Base-by-base conservation (phyloP, 1,139 yeast species). In the Scheffersomyces titani region DNA sequence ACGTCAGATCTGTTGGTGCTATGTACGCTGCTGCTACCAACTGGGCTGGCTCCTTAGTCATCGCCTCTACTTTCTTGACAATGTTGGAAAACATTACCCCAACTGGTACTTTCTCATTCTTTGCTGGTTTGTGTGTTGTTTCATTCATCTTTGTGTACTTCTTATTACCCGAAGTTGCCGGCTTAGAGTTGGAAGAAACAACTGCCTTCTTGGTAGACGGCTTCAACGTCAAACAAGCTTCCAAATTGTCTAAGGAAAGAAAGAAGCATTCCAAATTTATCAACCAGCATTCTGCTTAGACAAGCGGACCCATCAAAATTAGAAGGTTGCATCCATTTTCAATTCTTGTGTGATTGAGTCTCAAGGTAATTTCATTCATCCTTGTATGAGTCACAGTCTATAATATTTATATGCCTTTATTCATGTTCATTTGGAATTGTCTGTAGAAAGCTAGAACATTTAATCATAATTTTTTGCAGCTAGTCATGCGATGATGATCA, bases 81-180 rank as follows among this genome's bases (percentile, higher is more conserved):
- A 93, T 93, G 98, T 83, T 93, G 78, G 86, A 90, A 70, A 89
- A 87, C 62, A 92, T 93, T 62, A 92, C 98, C 1, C 98, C 98
- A 48, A 86, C 97, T 0, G 98, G 98, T 46, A 93, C 99, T 0
- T 94, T 93, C 74, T 85, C 93, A 7, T 85, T 93, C 63, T 93
- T 91, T 71, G 97, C 97, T 1, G 97, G 86, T 0, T 81, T 93
- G 57, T 87, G 96, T 69, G 77, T 83, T 16, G 64, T 90, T 7
- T 85, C 98, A 1, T 83, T 89, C 70, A 64, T 90, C 6, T 87
- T 91, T 69, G 88, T 90, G 50, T 89, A 77, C 75, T 88, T 92
- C 82, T 86, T 91, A 67, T 90, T 92, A 68, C 99, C 99, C 30
- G 99, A 94, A 75, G 85, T 96, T 51, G 86, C 97, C 3, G 96